Conservation (phyloP, 2,329 filamentous ascomycete species). For the Exophiala spinifera region DNA sequence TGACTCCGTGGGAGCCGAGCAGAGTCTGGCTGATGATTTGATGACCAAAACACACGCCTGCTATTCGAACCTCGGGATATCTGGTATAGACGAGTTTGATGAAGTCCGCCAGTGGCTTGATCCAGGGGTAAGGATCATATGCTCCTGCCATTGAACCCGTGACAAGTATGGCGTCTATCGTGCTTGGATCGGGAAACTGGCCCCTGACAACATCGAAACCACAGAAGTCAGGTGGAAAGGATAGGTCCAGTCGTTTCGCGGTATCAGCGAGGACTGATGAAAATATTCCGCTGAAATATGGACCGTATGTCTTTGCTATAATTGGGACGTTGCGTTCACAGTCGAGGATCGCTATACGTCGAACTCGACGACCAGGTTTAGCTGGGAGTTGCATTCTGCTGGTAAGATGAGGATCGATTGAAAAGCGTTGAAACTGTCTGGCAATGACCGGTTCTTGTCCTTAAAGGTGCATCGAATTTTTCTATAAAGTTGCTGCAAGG, state of each 20-base stretch:
- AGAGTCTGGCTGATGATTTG: constrained; percentile 2
- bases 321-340: background rate
- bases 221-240: background rate
- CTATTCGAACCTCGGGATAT: constrained; percentile 2
- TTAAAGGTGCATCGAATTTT: no score
- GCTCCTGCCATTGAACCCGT: background rate
- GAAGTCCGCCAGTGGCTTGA: background rate
- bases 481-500: no score
- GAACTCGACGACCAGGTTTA: background rate
- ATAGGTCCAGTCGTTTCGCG: background rate
- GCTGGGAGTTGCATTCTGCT: background rate
- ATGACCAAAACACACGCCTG: constrained; percentile 2
- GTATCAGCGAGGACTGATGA: background rate
- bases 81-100: background rate
- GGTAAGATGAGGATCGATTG: background rate
- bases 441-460: no score
- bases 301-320: background rate
- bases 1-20: background rate
- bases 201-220: background rate
- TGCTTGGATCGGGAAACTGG: background rate
- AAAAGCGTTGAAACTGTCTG: background rate
- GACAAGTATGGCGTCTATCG: background rate
- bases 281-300: constrained; percentile 2
- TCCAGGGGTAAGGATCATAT: constrained; percentile 1
- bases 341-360: constrained; percentile 1